A percentile compares a stretch with the other conserved stretches of the same genome.
These are phyloP conservation scores for Tricholoma bakamatsutake DNA, from an alignment of 768 basidiomycete species.

Conservation along the genomic window DNA sequence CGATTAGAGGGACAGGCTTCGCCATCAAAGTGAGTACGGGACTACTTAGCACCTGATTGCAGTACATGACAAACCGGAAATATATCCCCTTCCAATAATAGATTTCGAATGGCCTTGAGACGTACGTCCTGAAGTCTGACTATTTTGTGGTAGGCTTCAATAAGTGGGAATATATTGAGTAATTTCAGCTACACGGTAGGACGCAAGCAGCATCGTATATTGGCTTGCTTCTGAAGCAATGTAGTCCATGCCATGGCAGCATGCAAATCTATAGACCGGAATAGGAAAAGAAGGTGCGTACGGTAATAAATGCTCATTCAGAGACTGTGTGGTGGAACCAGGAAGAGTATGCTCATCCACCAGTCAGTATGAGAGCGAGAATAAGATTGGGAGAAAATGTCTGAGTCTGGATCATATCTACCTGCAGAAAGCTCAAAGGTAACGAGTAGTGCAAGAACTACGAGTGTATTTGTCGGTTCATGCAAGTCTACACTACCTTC, in stretches of 20 bases:
- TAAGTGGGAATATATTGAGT: slow-evolving; percentile 43
- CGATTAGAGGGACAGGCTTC: slow-evolving; percentile 53
- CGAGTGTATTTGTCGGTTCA: slow-evolving; percentile 44
- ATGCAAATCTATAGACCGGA: slow-evolving; percentile 57
- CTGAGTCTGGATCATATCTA: slow-evolving; percentile 35
- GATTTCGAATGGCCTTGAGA: slow-evolving; percentile 42
- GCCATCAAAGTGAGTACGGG: slow-evolving; percentile 4
- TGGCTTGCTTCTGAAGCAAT: slow-evolving; percentile 55
- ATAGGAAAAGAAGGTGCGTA: slow-evolving; percentile 47
- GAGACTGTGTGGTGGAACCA: slow-evolving; percentile 32
- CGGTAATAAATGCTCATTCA: slow-evolving; percentile 48
- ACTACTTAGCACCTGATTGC: background rate
- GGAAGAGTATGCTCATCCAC: slow-evolving; percentile 64
- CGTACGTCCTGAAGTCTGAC: slow-evolving; percentile 54
- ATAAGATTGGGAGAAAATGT: slow-evolving; percentile 61
- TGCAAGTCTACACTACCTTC: slow-evolving; percentile 44
- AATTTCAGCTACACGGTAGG: slow-evolving; percentile 47
- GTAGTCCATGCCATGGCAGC: slow-evolving; percentile 32
- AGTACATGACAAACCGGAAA: slow-evolving; percentile 45
- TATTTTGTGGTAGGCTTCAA: slow-evolving; percentile 58
- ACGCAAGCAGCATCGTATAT: slow-evolving; percentile 52
- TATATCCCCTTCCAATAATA: slow-evolving; percentile 53
- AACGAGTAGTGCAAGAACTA: slow-evolving; percentile 51
- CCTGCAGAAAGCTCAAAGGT: slow-evolving; percentile 23
- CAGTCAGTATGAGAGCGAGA: slow-evolving; percentile 44